Percentiles rank a stretch among this genome's conserved stretches.
phyloP scores from a whole-genome alignment of 2,329 filamentous ascomycete genomes.

The Xylogone sp. region DNA sequence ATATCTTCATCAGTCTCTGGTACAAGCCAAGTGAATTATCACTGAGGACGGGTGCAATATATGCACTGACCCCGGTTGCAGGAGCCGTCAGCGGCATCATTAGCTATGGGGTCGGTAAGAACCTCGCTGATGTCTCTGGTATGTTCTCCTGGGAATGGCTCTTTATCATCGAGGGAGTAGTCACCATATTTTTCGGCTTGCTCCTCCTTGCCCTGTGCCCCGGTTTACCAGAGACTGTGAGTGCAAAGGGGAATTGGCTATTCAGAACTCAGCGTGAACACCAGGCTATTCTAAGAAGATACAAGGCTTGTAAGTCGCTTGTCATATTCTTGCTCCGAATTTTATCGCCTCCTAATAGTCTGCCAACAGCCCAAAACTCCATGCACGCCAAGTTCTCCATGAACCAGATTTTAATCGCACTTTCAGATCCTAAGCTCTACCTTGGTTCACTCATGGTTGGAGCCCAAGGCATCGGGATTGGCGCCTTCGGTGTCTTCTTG shows the following conservation, averaged over 20 bases:
- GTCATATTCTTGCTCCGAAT: background rate
- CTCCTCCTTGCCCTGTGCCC: conserved; percentile 3
- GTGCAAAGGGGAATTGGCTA: conserved; percentile 2
- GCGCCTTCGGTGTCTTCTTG: conserved; percentile 1
- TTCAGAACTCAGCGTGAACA: background rate
- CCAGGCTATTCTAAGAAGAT: background rate
- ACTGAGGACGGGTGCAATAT: conserved; percentile 3
- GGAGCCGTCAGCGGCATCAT: conserved; percentile 16
- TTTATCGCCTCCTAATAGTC: background rate
- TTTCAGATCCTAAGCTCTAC: conserved; percentile 7
- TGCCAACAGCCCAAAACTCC: background rate
- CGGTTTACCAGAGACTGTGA: conserved; percentile 5
- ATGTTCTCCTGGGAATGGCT: conserved; percentile 15
- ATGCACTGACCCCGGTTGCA: conserved; percentile 7
- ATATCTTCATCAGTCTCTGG: conserved; percentile 16
- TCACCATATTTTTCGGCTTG: conserved; percentile 1
- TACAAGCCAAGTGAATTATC: conserved; percentile 16
- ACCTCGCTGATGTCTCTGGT: conserved; percentile 6
- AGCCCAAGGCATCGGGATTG: background rate
- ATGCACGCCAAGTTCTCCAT: background rate
- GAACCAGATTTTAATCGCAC: conserved; percentile 2
- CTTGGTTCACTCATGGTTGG: conserved; percentile 1
- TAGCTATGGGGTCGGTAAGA: conserved; percentile 12
- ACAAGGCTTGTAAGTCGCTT: background rate
- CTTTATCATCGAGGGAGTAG: conserved; percentile 15